Conservation (phyloP, 139 green algal genomes). For the Asterochloris erici region DNA sequence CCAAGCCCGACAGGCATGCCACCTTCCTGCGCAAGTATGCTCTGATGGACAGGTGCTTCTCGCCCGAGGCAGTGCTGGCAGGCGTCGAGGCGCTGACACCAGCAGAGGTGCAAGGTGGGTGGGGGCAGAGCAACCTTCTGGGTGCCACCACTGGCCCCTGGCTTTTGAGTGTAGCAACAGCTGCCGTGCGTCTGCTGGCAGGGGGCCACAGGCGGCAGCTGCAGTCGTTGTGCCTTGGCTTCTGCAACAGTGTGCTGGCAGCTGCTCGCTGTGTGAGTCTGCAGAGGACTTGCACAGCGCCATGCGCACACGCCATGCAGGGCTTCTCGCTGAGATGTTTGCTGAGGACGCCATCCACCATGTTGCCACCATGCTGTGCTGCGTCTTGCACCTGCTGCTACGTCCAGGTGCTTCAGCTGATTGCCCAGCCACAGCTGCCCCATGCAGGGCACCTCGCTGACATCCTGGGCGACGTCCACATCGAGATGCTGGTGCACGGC, state of each 20-base stretch:
- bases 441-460: conserved; percentile 17
- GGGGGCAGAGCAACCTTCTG: not conserved
- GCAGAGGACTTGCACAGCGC: too few relatives aligned
- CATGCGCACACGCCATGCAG: too few relatives aligned
- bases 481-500: conserved; percentile 78
- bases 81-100: conserved; percentile 28
- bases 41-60: conserved; percentile 35
- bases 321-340: too few relatives aligned
- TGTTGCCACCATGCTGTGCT: not conserved
- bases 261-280: too few relatives aligned
- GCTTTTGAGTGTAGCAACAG: not conserved
- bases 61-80: conserved; percentile 32
- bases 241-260: too few relatives aligned
- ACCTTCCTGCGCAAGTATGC: conserved; percentile 66
- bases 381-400: not conserved
- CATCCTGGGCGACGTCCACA: conserved; percentile 53
- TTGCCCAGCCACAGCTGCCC: not conserved
- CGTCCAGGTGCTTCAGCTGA: not conserved
- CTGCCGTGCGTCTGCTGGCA: not conserved
- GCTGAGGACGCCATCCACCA: not conserved
- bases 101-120: conserved; percentile 17
- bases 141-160: not conserved
- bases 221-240: too few relatives aligned
- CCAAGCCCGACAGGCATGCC: conserved; percentile 74
- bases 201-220: not conserved